Base-by-base conservation (phyloP, 2,329 filamentous ascomycete species). In the Penicillium brasilianum region DNA sequence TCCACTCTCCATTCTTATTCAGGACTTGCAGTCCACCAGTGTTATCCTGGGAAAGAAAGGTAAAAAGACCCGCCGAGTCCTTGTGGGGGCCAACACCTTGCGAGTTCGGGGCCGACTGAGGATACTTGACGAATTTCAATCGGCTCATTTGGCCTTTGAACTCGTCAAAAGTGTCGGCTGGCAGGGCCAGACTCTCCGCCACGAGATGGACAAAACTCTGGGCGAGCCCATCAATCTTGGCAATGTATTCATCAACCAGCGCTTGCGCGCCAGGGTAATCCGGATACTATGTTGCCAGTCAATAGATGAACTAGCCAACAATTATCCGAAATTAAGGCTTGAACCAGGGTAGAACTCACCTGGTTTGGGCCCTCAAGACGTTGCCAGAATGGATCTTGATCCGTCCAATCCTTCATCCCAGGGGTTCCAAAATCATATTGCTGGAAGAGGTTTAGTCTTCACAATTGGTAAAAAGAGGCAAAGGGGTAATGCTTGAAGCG, bases 81-180 rank as follows among this genome's bases (percentile, higher is more conserved):
- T 86, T 86, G 70, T 86, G 84, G 3, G 84, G 83, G 0, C 84
- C 84, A 1, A 86, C 84, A 7, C 84, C 84, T 67, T 87, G 84
- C 0, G 79, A 81, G 30, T 67, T 72, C 2, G 67, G 65, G 14
- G 68, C 55, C 1, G 70, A 59, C 4, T 65, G 82, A 0, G 84
- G 84, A 59, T 85, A 86, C 68, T 85, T 85, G 58, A 86, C 78
- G 57, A 86, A 83, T 58, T 87, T 86, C 43, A 86, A 75, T 62
- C 76, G 69, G 67, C 85, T 83, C 76, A 86, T 86, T 4, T 68
- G 69, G 2, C 75, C 75, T 53, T 69, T 69, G 74, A 86, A 86
- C 13, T 73, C 74, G 58, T 80, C 77, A 66, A 86, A 86, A 0
- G 84, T 83, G 16, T 76, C 73, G 0, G 76, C 55, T 0, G 80